Base-by-base conservation (phyloP, 169 alveolate genomes). In the Plasmodium vinckei region DNA sequence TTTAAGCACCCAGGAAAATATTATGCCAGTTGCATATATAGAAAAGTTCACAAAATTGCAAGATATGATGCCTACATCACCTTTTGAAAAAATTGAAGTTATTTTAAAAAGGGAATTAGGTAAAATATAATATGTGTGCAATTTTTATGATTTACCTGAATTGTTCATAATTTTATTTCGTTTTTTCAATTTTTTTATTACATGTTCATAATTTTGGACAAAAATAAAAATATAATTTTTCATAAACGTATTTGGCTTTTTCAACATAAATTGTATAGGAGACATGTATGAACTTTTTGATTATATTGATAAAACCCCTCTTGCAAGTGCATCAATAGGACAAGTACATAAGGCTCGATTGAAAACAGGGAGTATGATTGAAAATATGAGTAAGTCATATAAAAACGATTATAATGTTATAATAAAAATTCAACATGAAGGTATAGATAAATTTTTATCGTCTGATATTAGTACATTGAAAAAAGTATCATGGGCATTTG, bases 1-100 rank as follows among this genome's bases (percentile, higher is more conserved):
- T 84, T 73, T 97, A 91, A 95, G 98, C 73, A 97, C 98, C 2
- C 95, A 97, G 71, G 93, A 96, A 63, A 98, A 97, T 61, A 72
- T 97, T 72, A 88, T 97, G 71, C 98, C 98, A 17, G 77, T 75
- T 73, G 96, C 95, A 86, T 97, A 96, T 90, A 87, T 97, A 46
- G 94, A 93, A 33, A 95, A 96, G 82, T 87, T 97, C 42, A 90
- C 95, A 6, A 94, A 94, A 64, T 92, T 97, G 47, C 98, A 97
- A 56, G 98, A 97, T 65, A 88, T 89, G 93, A 95, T 97, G 95
- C 98, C 98, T 13, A 94, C 95, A 53, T 91, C 96, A 19, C 89
- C 92, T 21, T 92, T 90, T 54, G 90, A 87, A 27, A 94, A 92
- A 46, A 87, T 96, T 53, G 92, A 92, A 64, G 92, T 87, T 59